Base-by-base conservation (phyloP, 768 basidiomycete species). In the Tulasnella sp. region DNA sequence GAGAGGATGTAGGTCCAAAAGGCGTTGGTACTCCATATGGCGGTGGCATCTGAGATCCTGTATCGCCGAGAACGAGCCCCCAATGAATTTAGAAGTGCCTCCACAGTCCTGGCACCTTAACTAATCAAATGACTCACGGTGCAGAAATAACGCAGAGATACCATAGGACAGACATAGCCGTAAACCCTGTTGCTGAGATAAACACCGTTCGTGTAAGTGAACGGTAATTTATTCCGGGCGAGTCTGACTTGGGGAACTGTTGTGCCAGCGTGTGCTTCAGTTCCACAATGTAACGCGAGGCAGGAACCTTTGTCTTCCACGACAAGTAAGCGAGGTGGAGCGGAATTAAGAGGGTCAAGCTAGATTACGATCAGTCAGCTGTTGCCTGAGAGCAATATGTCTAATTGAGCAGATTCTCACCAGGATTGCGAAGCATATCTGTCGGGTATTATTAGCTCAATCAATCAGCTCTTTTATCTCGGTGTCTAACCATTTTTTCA, bases 1-100 rank as follows among this genome's bases (percentile, higher is more conserved):
- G 92, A 90, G 85, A 98, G 90, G 41, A 96, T 85, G 84, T 98
- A 99, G 6, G 94, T 94, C 85, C 96, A 96, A 87, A 98, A 96
- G 0, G 94, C 93, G 83, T 94, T 94, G 11, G 93, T 92, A 84
- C 97, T 97, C 92, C 94, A 96, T 37, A 96, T 90, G 0, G 87
- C 86, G 41, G 95, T 97, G 37, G 96, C 91, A 86, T 96, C 95
- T 83, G 92, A 93, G 34, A 96, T 88, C 34, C 96, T 95, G 82
- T 40, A 79, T 31, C 78, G 75, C 75, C 37, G 41, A 75, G 8
- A 28, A 81, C 81, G 44, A 80, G 58, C 28, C 69, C 9, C 7
- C 58, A 22, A 60, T 74, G 14, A 31, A 60, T 28, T n/a, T 9
- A 2, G 58, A 24, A 28, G 58, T 60, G 14, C 24, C 9, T 60